Percentiles rank a stretch among this genome's conserved stretches.
phyloP scores from a whole-genome alignment of 148 eudicot species.

The Chenopodium album region DNA sequence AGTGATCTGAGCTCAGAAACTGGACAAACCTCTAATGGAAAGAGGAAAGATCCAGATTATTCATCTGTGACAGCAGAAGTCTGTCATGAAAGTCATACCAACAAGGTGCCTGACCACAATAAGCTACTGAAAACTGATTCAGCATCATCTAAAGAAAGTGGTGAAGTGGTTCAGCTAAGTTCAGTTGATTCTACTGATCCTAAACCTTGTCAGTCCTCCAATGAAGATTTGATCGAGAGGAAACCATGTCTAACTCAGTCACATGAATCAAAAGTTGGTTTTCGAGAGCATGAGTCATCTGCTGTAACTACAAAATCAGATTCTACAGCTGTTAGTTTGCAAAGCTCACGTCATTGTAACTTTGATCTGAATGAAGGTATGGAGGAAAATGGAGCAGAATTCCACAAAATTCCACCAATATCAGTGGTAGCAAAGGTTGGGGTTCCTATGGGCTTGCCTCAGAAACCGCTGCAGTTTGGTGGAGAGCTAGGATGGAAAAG shows the following conservation, averaged over 20 bases:
- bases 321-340: background rate
- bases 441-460: constrained; percentile 43
- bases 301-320: constrained; percentile 18
- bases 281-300: constrained; percentile 25
- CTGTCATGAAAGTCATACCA: constrained; percentile 1
- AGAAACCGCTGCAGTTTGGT: constrained; percentile 49
- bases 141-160: constrained; percentile 28
- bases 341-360: constrained; percentile 13
- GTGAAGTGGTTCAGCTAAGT: constrained; percentile 23
- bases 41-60: constrained; percentile 18
- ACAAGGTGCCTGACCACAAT: background rate
- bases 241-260: constrained; percentile 24
- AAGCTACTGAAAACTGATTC: constrained; percentile 32
- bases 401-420: constrained; percentile 31
- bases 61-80: constrained; percentile 14
- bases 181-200: constrained; percentile 34
- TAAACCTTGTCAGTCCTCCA: constrained; percentile 13
- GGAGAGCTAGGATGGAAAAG: constrained; percentile 61
- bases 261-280: constrained; percentile 18
- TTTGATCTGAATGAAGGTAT: constrained; percentile 60
- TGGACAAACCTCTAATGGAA: constrained; percentile 20
- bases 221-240: constrained; percentile 12
- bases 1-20: constrained; percentile 41
- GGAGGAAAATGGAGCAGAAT: constrained; percentile 32
- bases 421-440: constrained; percentile 53